Evolutionary conservation across 768 basidiomycete species (phyloP).

Genomic region (Sporobolomyces pararoseus): DNA sequence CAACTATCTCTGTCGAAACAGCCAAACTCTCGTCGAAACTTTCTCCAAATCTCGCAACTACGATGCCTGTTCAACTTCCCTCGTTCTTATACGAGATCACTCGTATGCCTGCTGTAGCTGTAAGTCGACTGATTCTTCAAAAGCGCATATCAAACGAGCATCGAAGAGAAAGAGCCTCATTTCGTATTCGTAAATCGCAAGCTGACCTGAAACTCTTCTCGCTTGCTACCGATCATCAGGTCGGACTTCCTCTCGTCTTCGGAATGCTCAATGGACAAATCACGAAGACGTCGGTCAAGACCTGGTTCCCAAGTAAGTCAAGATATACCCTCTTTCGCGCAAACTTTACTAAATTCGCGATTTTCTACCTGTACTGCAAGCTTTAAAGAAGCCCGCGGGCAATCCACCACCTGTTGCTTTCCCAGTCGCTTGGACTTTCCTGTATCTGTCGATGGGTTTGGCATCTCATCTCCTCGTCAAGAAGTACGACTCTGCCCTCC

Average conservation of each 20-base stretch:
- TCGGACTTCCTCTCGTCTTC: slow-evolving; percentile 40
- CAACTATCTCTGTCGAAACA: too few species aligned
- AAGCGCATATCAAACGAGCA: too few species aligned
- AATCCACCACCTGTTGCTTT: slow-evolving; percentile 35
- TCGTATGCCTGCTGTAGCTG: slow-evolving; percentile 11
- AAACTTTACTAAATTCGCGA: too few species aligned
- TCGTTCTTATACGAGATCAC: slow-evolving; percentile 3
- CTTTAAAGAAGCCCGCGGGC: slow-evolving; percentile 12
- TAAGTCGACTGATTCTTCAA: too few species aligned
- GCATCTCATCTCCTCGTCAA: slow-evolving; percentile 38
- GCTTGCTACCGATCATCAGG: too few species aligned
- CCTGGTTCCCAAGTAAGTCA: slow-evolving; percentile 34
- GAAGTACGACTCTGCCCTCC: slow-evolving; percentile 29
- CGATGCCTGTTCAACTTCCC: slow-evolving; percentile 14
- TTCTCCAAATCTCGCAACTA: not conserved
- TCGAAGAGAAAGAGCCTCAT: too few species aligned
- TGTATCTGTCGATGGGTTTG: slow-evolving; percentile 37
- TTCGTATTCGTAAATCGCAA: too few species aligned
- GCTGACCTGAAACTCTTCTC: too few species aligned
- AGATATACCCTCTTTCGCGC: too few species aligned
- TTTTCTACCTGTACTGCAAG: not conserved
- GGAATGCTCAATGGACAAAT: slow-evolving; percentile 33
- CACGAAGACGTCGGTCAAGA: slow-evolving; percentile 37
- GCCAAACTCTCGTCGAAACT: too few species aligned
- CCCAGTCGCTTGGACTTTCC: slow-evolving; percentile 36